These are phyloP conservation scores for Trypanosoma congolense DNA, from an alignment of 208 protist species.

Conservation along the genomic window DNA sequence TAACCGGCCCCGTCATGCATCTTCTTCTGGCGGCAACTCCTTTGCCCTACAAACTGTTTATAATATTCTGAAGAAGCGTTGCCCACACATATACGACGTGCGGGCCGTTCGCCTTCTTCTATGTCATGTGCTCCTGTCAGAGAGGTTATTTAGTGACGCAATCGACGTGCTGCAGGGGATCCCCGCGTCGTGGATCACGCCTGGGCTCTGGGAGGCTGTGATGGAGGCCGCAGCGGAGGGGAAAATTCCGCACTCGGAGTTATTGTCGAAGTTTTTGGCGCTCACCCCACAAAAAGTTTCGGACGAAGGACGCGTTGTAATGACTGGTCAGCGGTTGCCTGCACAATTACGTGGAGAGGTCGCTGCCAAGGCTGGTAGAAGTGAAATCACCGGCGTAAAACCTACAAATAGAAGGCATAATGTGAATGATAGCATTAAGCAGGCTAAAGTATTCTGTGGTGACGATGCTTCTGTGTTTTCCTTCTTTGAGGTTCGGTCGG, in stretches of 20 bases:
- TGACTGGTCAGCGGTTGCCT: conserved; percentile 13
- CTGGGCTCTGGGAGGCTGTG: conserved; percentile 40
- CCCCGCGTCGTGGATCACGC: conserved; percentile 45
- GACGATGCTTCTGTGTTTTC: conserved; percentile 10
- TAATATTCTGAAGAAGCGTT: conserved; percentile 12
- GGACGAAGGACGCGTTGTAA: conserved; percentile 11
- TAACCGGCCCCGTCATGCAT: conserved; percentile 19
- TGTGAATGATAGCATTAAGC: background rate
- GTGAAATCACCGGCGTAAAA: background rate
- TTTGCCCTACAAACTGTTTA: conserved; percentile 27
- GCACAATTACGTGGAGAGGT: background rate
- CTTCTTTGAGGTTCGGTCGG: conserved; percentile 16
- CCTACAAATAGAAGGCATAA: background rate
- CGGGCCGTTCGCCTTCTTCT: conserved; percentile 40
- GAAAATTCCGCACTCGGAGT: conserved; percentile 52
- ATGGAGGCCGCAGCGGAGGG: conserved; percentile 46
- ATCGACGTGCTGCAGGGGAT: conserved; percentile 40
- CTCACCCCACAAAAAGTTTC: conserved; percentile 7
- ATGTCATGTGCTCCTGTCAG: conserved; percentile 38
- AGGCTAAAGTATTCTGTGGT: background rate
- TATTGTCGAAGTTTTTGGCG: conserved; percentile 55
- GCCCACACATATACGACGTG: conserved; percentile 36
- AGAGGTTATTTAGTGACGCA: conserved; percentile 37
- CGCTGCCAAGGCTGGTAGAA: background rate
- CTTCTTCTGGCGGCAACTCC: conserved; percentile 16